These are phyloP conservation scores for Baorangia bicolor DNA, from an alignment of 768 basidiomycete species.

Conservation along the genomic window DNA sequence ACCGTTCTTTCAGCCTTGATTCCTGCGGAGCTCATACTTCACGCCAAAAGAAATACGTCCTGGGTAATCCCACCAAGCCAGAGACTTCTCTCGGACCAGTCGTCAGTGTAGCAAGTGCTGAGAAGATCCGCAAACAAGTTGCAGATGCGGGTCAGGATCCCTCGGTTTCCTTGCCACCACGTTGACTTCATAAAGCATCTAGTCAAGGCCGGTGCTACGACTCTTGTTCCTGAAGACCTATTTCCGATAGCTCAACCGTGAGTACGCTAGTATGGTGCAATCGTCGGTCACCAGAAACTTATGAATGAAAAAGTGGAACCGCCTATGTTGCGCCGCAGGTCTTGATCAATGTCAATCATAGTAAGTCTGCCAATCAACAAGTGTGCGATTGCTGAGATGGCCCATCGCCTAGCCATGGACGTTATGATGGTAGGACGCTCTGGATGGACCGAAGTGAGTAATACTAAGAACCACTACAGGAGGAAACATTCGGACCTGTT, in stretches of 20 bases:
- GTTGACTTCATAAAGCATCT: background rate
- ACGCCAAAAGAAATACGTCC: conserved; percentile 60
- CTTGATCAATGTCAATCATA: conserved; percentile 83
- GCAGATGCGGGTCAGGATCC: conserved; percentile 66
- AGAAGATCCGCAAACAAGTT: conserved; percentile 83
- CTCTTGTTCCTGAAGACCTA: conserved; percentile 64
- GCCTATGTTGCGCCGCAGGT: conserved; percentile 92
- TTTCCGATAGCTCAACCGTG: conserved; percentile 71
- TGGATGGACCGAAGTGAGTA: background rate
- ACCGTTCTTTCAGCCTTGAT: background rate
- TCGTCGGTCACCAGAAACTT: background rate
- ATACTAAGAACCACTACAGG: conserved; percentile 37
- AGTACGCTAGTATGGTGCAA: conserved; percentile 25
- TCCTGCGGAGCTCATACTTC: background rate
- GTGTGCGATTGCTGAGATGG: conserved; percentile 3
- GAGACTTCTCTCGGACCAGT: conserved; percentile 90
- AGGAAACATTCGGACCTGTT: conserved; percentile 92
- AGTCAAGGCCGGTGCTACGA: conserved; percentile 79
- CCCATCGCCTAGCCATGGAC: conserved; percentile 66
- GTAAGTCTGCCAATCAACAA: conserved; percentile 44
- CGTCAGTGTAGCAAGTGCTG: conserved; percentile 82
- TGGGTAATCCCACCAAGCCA: conserved; percentile 79
- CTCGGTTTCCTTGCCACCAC: background rate
- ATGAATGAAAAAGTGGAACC: conserved; percentile 53
- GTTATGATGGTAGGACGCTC: conserved; percentile 71